A percentile compares a stretch with the other conserved stretches of the same genome.
phyloP scores from a whole-genome alignment of 345 rosid species.

The Kandelia obovata region DNA sequence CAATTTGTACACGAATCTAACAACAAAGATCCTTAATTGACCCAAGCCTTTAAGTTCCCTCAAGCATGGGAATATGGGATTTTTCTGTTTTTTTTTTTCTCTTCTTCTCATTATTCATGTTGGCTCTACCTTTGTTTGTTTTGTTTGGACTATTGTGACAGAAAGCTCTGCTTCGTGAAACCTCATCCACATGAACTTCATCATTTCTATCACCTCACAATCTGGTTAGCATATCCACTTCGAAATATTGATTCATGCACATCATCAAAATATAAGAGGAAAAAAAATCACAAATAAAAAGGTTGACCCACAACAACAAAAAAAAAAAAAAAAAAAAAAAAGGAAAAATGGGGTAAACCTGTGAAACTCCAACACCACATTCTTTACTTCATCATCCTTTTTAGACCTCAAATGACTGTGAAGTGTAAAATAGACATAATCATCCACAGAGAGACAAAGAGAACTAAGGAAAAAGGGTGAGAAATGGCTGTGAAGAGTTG shows the following conservation, averaged over 20 bases:
- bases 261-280: background rate
- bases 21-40: too few relatives aligned
- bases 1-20: too few relatives aligned
- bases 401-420: background rate
- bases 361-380: slow-evolving; percentile 14
- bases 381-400: background rate
- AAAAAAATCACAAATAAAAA: background rate
- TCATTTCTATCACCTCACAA: slow-evolving; percentile 34
- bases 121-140: background rate
- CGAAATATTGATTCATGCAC: background rate
- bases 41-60: background rate
- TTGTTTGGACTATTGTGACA: background rate
- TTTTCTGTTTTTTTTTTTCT: too few relatives aligned
- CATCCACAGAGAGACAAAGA: background rate
- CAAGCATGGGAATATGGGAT: background rate
- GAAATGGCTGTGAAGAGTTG: slow-evolving; percentile 46
- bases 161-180: background rate
- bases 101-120: too few relatives aligned
- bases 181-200: slow-evolving; percentile 38
- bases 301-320: too few relatives aligned
- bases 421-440: background rate
- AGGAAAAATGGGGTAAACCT: too few relatives aligned
- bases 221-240: slow-evolving; percentile 21
- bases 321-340: background rate
- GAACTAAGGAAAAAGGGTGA: background rate